A percentile compares a stretch with the other conserved stretches of the same genome.
Conservation (phyloP, 495 filamentous ascomycete species). For the Aspergillus cavernicola region DNA sequence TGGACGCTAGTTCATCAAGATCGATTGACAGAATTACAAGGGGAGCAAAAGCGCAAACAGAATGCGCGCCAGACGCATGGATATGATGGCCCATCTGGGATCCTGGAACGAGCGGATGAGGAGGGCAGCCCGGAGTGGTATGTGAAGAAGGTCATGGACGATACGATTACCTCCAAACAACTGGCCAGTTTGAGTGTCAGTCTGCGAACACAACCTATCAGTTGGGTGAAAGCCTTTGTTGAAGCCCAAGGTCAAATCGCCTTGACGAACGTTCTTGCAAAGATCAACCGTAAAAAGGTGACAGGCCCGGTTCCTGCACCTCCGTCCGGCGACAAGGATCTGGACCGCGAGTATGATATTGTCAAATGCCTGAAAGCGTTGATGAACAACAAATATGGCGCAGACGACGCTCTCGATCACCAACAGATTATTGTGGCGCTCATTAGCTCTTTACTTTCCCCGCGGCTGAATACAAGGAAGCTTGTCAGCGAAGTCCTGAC, state of each 20-base stretch:
- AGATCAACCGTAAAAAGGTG: slow-evolving; percentile 84
- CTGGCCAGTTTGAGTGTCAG: slow-evolving; percentile 89
- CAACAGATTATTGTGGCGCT: slow-evolving; percentile 86
- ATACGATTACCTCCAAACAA: slow-evolving; percentile 86
- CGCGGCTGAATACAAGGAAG: slow-evolving; percentile 86
- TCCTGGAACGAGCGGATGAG: slow-evolving; percentile 76
- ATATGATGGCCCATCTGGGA: slow-evolving; percentile 57
- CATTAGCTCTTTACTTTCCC: slow-evolving; percentile 81
- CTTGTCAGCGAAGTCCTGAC: slow-evolving; percentile 95
- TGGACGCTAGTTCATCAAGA: slow-evolving; percentile 98
- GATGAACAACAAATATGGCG: slow-evolving; percentile 99
- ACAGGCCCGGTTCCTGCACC: slow-evolving; percentile 67
- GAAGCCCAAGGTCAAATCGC: slow-evolving; percentile 97
- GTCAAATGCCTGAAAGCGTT: slow-evolving; percentile 94
- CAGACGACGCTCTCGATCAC: slow-evolving; percentile 91
- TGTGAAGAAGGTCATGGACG: slow-evolving; percentile 94
- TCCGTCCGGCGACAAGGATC: slow-evolving; percentile 70
- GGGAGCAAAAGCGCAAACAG: slow-evolving; percentile 81
- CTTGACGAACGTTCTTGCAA: slow-evolving; percentile 85
- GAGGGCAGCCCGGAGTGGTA: slow-evolving; percentile 98
- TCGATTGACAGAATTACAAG: slow-evolving; percentile 86
- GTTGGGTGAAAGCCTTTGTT: slow-evolving; percentile 94
- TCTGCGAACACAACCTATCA: slow-evolving; percentile 90
- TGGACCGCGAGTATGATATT: slow-evolving; percentile 96
- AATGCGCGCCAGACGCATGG: slow-evolving; percentile 62